Percentiles rank a stretch among this genome's conserved stretches.
phyloP scores from a whole-genome alignment of 2,329 filamentous ascomycete genomes.

The Botrytis medusae region DNA sequence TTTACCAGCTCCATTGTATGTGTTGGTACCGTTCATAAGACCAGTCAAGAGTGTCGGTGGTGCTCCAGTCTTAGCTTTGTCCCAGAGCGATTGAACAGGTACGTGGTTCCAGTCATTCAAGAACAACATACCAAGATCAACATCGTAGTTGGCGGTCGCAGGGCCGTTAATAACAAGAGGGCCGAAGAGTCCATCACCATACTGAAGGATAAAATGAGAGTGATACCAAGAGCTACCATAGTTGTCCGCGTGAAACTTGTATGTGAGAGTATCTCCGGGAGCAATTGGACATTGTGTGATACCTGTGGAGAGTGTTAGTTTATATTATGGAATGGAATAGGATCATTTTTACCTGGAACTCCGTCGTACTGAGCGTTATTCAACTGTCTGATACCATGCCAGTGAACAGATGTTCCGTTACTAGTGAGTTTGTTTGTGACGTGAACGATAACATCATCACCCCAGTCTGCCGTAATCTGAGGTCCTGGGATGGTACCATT shows the following conservation, averaged over 20 bases:
- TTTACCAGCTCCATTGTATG: constrained; percentile 26
- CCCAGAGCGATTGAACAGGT: constrained; percentile 44
- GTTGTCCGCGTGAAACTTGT: constrained; percentile 33
- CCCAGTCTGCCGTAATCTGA: constrained; percentile 44
- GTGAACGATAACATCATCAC: constrained; percentile 38
- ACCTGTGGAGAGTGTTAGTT: constrained; percentile 27
- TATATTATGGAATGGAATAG: background rate
- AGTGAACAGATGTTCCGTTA: constrained; percentile 53
- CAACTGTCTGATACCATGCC: constrained; percentile 51
- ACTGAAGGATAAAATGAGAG: constrained; percentile 51
- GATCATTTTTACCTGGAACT: constrained; percentile 37
- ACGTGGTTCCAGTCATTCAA: constrained; percentile 26
- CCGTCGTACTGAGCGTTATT: constrained; percentile 42
- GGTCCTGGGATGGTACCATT: constrained; percentile 43
- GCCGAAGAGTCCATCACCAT: constrained; percentile 55
- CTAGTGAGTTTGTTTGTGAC: constrained; percentile 40
- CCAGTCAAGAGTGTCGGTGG: constrained; percentile 44
- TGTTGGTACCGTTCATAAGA: constrained; percentile 47
- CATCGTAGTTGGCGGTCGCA: constrained; percentile 37
- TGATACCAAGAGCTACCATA: constrained; percentile 48
- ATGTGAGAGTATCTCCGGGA: constrained; percentile 49
- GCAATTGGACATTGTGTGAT: constrained; percentile 45
- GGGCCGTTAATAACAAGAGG: constrained; percentile 22
- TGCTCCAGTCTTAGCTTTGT: background rate
- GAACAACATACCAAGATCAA: constrained; percentile 22